A percentile compares a stretch with the other conserved stretches of the same genome.
phyloP scores from a whole-genome alignment of 176 grass and related monocot species.

The Eleusine coracana region DNA sequence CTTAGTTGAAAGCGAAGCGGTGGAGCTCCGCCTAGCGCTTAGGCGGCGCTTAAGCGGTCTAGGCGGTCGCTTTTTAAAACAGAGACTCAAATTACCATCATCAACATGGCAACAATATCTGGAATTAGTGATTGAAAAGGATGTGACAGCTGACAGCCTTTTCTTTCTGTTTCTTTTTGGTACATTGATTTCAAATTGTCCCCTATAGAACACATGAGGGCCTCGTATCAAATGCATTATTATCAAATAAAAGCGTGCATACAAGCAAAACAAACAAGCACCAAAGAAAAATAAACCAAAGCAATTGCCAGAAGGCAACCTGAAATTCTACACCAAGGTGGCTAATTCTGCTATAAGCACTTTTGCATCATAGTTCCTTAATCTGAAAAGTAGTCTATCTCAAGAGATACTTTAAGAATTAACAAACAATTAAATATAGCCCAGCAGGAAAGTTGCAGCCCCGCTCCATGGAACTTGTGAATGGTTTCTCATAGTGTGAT shows the following conservation, averaged over 20 bases:
- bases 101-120: neutral
- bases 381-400: neutral
- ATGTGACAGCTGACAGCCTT: neutral
- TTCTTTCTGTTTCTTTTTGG: neutral
- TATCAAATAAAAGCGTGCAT: neutral
- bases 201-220: neutral
- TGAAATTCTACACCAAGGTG: neutral
- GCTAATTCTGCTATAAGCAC: neutral
- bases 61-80: too few species aligned
- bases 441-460: neutral
- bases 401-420: neutral
- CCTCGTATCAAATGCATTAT: neutral
- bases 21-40: too few species aligned
- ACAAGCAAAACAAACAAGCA: neutral
- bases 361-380: neutral
- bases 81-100: neutral
- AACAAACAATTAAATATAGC: too few species aligned
- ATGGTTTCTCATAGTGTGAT: neutral
- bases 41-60: too few species aligned
- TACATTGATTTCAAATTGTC: neutral
- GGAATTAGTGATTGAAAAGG: neutral
- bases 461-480: neutral
- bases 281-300: neutral
- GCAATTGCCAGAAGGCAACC: neutral
- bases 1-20: too few species aligned